These are phyloP conservation scores for Blastocystis sp. DNA, from an alignment of 352 stramenopile genomes.

Conservation along the genomic window DNA sequence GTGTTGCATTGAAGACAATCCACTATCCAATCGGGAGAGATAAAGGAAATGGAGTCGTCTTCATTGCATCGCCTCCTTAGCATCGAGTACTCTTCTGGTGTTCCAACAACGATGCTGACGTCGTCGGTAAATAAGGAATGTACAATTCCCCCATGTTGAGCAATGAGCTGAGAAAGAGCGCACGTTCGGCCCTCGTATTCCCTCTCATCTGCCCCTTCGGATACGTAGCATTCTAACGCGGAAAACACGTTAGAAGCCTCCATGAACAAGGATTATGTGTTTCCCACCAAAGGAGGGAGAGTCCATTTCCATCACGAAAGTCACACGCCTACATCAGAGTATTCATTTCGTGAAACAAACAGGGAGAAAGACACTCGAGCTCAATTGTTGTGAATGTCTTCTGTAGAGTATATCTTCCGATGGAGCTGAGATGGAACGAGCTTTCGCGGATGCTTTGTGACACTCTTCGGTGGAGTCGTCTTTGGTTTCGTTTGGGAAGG, in stretches of 20 bases:
- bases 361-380: background rate
- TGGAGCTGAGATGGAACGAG: constrained; percentile 25
- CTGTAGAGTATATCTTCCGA: constrained; percentile 45
- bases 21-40: constrained; percentile 30
- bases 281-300: constrained; percentile 1
- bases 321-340: background rate
- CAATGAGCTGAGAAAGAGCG: background rate
- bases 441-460: background rate
- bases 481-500: background rate
- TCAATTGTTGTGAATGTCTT: constrained; percentile 36
- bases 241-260: constrained; percentile 11
- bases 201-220: background rate
- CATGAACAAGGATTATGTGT: constrained; percentile 19
- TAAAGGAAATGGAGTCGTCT: constrained; percentile 24
- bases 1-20: background rate
- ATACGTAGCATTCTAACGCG: constrained; percentile 40
- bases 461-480: background rate
- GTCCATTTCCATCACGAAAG: too few species aligned
- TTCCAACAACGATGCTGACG: constrained; percentile 5
- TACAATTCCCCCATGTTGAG: constrained; percentile 16
- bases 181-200: background rate
- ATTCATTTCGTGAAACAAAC: constrained; percentile 7
- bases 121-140: constrained; percentile 8
- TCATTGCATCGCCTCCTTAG: background rate
- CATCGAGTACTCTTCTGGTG: background rate